phyloP scores from a whole-genome alignment of 169 alveolate species.

The Plasmodium knowlesi region DNA sequence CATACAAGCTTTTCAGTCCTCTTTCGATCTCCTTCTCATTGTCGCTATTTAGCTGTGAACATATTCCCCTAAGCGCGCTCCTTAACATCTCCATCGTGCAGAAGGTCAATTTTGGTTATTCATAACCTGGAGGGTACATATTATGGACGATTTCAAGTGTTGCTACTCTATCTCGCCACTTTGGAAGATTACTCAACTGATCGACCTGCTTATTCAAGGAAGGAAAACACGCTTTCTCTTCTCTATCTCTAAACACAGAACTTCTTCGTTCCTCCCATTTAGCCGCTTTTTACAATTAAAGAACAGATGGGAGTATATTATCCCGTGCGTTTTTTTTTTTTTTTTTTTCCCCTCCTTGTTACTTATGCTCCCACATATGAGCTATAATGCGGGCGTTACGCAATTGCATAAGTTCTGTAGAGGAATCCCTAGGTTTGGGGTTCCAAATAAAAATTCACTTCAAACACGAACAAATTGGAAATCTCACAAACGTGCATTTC shows the following conservation, averaged over 20 bases:
- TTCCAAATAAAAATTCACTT: neutral
- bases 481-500: neutral
- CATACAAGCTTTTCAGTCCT: constrained; percentile 27
- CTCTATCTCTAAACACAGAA: neutral
- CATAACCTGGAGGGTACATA: neutral
- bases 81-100: neutral
- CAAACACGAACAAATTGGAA: neutral
- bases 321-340: neutral
- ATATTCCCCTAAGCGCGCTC: constrained; percentile 19
- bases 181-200: neutral
- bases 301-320: neutral
- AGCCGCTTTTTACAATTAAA: neutral
- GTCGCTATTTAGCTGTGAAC: constrained; percentile 22
- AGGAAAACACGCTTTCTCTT: neutral
- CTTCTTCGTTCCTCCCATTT: neutral
- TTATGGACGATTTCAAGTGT: neutral
- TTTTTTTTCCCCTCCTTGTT: neutral
- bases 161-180: neutral
- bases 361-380: neutral
- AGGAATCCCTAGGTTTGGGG: neutral
- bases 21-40: constrained; percentile 9
- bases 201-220: neutral
- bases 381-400: neutral
- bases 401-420: neutral
- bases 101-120: neutral